Percentiles rank a stretch among this genome's conserved stretches.
phyloP scores from a whole-genome alignment of 2,329 filamentous ascomycete genomes.

The Didymella pomorum region DNA sequence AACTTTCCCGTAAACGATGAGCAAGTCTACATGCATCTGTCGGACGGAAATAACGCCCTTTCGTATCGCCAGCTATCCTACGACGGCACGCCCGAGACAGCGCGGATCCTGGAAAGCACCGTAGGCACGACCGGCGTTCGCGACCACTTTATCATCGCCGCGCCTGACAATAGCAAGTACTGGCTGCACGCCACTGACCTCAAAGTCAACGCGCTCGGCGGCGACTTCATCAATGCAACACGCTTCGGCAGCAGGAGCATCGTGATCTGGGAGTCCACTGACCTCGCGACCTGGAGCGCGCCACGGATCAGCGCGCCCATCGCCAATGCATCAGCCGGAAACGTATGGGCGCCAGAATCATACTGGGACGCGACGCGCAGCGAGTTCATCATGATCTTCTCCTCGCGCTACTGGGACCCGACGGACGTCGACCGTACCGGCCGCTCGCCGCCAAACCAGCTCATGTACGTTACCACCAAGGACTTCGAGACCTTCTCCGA shows the following conservation, averaged over 20 bases:
- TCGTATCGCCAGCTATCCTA: slow-evolving; percentile 13
- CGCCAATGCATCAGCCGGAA: slow-evolving; percentile 16
- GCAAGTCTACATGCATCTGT: slow-evolving; percentile 20
- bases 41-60: slow-evolving; percentile 14
- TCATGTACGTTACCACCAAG: slow-evolving; percentile 17
- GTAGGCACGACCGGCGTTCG: slow-evolving; percentile 15
- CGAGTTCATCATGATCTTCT: slow-evolving; percentile 16
- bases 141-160: slow-evolving; percentile 14
- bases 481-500: slow-evolving; percentile 18
- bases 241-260: slow-evolving; percentile 18
- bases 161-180: slow-evolving; percentile 16
- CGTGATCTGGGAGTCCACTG: slow-evolving; percentile 16
- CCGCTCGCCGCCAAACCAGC: slow-evolving; percentile 12
- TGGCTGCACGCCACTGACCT: slow-evolving; percentile 18
- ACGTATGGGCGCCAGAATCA: slow-evolving; percentile 16
- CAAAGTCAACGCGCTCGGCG: slow-evolving; percentile 15
- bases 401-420: slow-evolving; percentile 17
- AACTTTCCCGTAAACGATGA: slow-evolving; percentile 18
- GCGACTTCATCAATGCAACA: slow-evolving; percentile 21
- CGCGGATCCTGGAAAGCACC: slow-evolving; percentile 10
- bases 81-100: slow-evolving; percentile 10
- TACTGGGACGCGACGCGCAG: slow-evolving; percentile 13
- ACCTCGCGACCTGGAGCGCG: slow-evolving; percentile 15
- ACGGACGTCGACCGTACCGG: slow-evolving; percentile 12
- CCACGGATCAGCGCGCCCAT: slow-evolving; percentile 12